Evolutionary conservation across 768 basidiomycete genomes (phyloP).

Genomic region (Inosperma sp.): DNA sequence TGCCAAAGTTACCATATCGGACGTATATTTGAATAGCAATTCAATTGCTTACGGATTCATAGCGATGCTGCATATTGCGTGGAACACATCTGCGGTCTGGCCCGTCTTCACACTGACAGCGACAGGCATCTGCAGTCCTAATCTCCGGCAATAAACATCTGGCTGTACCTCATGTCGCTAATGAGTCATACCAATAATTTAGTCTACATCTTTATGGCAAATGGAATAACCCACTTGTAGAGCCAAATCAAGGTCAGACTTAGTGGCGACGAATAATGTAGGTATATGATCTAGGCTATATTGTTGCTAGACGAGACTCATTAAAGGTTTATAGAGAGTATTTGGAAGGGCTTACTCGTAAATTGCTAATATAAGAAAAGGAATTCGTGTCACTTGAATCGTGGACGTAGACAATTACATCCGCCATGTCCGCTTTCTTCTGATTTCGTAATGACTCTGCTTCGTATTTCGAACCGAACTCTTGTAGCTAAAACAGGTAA

Average conservation of each 20-base stretch:
- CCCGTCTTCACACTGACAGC: constrained; percentile 87
- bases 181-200: neutral
- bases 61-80: constrained; percentile 77
- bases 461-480: constrained; percentile 96
- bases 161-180: constrained; percentile 98
- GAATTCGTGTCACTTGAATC: constrained; percentile 99
- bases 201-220: constrained; percentile 9
- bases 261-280: constrained; percentile 96
- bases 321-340: neutral
- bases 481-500: constrained; percentile 73
- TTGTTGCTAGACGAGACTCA: constrained; percentile 69
- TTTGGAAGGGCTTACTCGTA: constrained; percentile 55
- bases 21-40: too few relatives aligned
- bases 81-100: constrained; percentile 83
- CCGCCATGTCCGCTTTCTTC: constrained; percentile 88
- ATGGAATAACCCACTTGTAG: constrained; percentile 58
- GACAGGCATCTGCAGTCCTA: constrained; percentile 90
- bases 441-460: constrained; percentile 81
- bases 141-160: constrained; percentile 89
- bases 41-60: constrained; percentile 71
- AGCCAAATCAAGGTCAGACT: constrained; percentile 95
- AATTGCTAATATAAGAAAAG: constrained; percentile 96
- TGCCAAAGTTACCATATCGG: constrained; percentile 13
- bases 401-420: constrained; percentile 93
- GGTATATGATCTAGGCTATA: constrained; percentile 94